Percentiles rank a stretch among this genome's conserved stretches.
Evolutionary conservation across 139 green algal genomes (phyloP).

Genomic region (Chlamydomonas sp.): DNA sequence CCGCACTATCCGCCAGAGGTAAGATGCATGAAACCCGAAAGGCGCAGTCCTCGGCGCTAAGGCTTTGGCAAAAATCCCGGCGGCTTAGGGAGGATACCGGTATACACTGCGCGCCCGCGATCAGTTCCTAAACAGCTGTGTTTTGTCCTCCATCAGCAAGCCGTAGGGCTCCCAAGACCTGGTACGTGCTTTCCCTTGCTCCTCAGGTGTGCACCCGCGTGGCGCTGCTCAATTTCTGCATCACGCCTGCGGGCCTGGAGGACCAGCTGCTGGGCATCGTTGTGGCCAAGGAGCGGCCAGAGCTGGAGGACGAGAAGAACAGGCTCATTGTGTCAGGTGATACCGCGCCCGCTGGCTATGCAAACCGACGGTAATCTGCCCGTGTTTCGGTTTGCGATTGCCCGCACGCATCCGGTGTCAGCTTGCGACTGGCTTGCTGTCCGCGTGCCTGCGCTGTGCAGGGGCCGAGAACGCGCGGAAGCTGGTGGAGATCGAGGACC

Average conservation of each 20-base stretch:
- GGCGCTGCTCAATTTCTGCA: constrained; percentile 85
- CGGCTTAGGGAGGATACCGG: too few species aligned
- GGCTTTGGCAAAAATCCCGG: too few species aligned
- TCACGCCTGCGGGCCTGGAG: constrained; percentile 78
- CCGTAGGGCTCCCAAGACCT: too few species aligned
- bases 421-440: neutral
- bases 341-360: neutral
- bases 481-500: constrained; percentile 84
- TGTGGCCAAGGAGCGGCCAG: constrained; percentile 73
- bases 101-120: too few species aligned
- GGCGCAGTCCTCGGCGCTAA: too few species aligned
- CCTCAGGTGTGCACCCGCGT: constrained; percentile 61
- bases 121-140: too few species aligned
- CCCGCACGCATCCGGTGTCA: too few species aligned
- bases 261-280: constrained; percentile 79
- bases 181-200: neutral
- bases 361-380: neutral
- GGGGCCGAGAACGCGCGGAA: constrained; percentile 74
- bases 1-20: constrained; percentile 86
- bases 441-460: constrained; percentile 7
- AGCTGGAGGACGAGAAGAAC: constrained; percentile 83
- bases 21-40: neutral
- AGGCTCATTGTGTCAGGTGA: constrained; percentile 70
- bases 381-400: neutral
- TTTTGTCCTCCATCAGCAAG: too few species aligned